Base-by-base conservation (phyloP, 257 asterid species). In the Solanum ossicruentum region DNA sequence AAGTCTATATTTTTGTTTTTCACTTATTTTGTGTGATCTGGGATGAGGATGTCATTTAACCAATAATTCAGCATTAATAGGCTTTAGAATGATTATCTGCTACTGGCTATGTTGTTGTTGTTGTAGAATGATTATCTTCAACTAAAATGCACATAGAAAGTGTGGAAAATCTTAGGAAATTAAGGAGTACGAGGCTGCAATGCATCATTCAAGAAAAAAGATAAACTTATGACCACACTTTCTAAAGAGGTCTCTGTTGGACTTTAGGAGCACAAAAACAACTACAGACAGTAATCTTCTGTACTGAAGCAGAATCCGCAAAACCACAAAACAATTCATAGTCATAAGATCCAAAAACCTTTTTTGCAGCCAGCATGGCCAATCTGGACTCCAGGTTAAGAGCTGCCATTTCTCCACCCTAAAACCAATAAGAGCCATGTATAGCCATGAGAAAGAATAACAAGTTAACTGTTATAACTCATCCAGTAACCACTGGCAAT, bases 341-440 rank as follows among this genome's bases (percentile, higher is more conserved):
- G 56, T 83, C 49, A 72, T n/a, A 81, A 58, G 69, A 75, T 54
- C 82, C 84, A 21, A 63, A 70, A 84, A 96, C 98, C 98, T 97
- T 92, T 85, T 90, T 92, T 77, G 99, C 97, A 87, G 93, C 96
- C 28, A 93, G 92, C 80, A 95, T 87, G 28, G 97, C 97, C 63
- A 87, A 89, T 82, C 93, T 87, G 66, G 98, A 88, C 93, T 95
- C 98, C 36, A 95, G 89, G 90, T 92, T 92, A 87, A 93, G 84
- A 84, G 97, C 95, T 45, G 98, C 98, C 86, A 97, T 63, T 80
- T 90, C 92, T 77, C 94, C 98, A 63, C 97, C 97, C 98, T 95
- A 91, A 56, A 86, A 90, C 84, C 85, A 65, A 85, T 18, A 78
- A 78, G 83, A 52, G 49, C 26, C 28, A 78, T 17, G 65, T 78